Percentiles rank a stretch among this genome's conserved stretches.
These are phyloP conservation scores for Fusarium mundagurra DNA, from an alignment of 2,329 filamentous ascomycete genomes.

Conservation along the genomic window DNA sequence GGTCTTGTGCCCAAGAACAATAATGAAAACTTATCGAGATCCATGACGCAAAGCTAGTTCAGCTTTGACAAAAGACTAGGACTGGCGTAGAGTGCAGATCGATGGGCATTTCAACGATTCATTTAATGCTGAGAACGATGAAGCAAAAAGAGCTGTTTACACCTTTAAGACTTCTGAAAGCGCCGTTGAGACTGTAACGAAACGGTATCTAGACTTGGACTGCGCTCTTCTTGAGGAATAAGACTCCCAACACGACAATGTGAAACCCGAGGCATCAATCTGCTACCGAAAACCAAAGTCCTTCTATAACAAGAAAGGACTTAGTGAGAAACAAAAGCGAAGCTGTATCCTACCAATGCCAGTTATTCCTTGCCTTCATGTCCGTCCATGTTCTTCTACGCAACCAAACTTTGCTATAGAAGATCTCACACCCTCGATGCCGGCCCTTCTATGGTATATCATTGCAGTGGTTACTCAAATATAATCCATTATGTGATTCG, in stretches of 20 bases:
- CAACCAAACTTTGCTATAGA: background rate
- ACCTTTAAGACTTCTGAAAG: background rate
- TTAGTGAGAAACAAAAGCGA: background rate
- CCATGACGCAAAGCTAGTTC: background rate
- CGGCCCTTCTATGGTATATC: no score
- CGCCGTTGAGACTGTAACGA: background rate
- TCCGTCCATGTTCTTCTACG: background rate
- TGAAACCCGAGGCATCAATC: background rate
- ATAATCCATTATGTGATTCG: rapidly evolving
- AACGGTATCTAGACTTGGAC: background rate
- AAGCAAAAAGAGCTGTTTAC: background rate
- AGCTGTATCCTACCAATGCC: rapidly evolving
- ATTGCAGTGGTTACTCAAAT: rapidly evolving
- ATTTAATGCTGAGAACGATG: background rate
- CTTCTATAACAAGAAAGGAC: background rate
- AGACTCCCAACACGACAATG: background rate
- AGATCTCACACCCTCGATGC: no score
- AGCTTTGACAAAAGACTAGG: no score
- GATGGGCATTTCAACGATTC: background rate
- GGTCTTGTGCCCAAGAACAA: background rate
- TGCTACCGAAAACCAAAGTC: background rate
- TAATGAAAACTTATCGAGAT: background rate
- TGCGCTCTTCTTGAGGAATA: background rate
- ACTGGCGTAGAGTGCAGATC: background rate
- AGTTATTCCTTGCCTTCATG: background rate